Base-by-base conservation (phyloP, 345 rosid species). In the Gossypium thurberi region DNA sequence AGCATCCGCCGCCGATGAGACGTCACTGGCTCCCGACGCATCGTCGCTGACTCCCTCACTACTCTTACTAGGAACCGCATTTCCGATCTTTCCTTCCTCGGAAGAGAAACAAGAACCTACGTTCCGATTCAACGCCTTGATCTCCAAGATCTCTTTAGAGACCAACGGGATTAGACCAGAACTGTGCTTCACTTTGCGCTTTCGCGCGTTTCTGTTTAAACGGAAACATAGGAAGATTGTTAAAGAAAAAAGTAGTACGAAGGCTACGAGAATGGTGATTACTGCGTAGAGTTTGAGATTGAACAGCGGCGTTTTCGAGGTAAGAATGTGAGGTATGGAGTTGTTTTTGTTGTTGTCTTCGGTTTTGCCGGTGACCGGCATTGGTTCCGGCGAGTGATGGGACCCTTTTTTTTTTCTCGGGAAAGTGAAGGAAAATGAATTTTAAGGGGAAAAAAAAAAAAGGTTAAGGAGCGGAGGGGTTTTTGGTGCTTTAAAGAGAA, bases 151-250 rank as follows among this genome's bases (percentile, higher is more conserved):
- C 84, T 92, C 95, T 62, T 86, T 92, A 60, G 97, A 81, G 14
- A 88, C 91, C 10, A 91, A 43, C 1, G 98, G 94, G 80, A 89
- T 89, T 65, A 81, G 75, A 14, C 98, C 90, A 10, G 97, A 90
- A 78, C 84, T 88, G 81, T 87, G 93, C 76, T 92, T 84, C 70
- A 78, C 87, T 75, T 58, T 80, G 51, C 89, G 90, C 42, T 83
- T 87, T 77, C 87, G 83, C 46, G 88, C 83, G 57, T 75, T 79
- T 46, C 91, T 87, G 33, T 59, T 80, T 26, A 78, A 60, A 66
- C 88, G 82, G 62, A 88, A 47, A 75, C 89, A 92, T 67, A 92
- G 82, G 80, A 83, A 87, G 79, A 88, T 74, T 15, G 82, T 50
- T n/a, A 92, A 74, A 42, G 82, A 82, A 62, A 83, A 74, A 51